Evolutionary conservation across 2,329 filamentous ascomycete species (phyloP).

Genomic region (Achaetomium macrosporum): DNA sequence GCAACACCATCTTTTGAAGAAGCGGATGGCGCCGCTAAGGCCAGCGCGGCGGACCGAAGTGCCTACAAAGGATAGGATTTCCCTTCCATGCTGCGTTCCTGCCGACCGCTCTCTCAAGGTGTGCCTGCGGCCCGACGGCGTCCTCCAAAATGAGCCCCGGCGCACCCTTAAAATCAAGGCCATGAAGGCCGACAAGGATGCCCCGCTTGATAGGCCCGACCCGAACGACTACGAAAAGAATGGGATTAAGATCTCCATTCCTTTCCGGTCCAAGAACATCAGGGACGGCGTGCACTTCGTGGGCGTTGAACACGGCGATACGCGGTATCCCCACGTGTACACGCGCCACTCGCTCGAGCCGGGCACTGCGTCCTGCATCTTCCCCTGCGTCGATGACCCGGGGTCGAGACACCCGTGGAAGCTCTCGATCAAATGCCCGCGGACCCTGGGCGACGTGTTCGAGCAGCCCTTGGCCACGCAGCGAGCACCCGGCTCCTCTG

Average conservation of each 20-base stretch:
- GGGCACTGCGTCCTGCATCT: slow-evolving; percentile 77
- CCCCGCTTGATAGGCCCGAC: slow-evolving; percentile 15
- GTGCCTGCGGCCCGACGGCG: slow-evolving; percentile 34
- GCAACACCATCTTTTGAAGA: slow-evolving; percentile 69
- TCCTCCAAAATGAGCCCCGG: slow-evolving; percentile 25
- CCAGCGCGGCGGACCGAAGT: slow-evolving; percentile 48
- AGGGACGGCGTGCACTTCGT: slow-evolving; percentile 90
- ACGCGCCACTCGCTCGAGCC: slow-evolving; percentile 75
- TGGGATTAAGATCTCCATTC: slow-evolving; percentile 50
- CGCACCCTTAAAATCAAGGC: slow-evolving; percentile 23
- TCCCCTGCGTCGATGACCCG: slow-evolving; percentile 87
- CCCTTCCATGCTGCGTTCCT: slow-evolving; percentile 48
- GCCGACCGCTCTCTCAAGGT: slow-evolving; percentile 47
- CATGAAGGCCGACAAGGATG: slow-evolving; percentile 23
- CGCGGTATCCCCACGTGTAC: slow-evolving; percentile 85
- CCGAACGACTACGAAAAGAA: slow-evolving; percentile 18
- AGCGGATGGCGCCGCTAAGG: slow-evolving; percentile 54
- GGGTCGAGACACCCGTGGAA: slow-evolving; percentile 80
- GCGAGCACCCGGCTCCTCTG: slow-evolving; percentile 22
- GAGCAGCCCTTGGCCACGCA: slow-evolving; percentile 42
- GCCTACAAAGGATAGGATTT: slow-evolving; percentile 49
- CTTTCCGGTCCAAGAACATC: slow-evolving; percentile 69
- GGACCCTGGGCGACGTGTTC: slow-evolving; percentile 75
- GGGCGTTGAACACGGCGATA: slow-evolving; percentile 72
- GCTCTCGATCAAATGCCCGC: slow-evolving; percentile 77